Evolutionary conservation across 2,329 filamentous ascomycete species (phyloP).

Genomic region (Fusarium cyanostomum): DNA sequence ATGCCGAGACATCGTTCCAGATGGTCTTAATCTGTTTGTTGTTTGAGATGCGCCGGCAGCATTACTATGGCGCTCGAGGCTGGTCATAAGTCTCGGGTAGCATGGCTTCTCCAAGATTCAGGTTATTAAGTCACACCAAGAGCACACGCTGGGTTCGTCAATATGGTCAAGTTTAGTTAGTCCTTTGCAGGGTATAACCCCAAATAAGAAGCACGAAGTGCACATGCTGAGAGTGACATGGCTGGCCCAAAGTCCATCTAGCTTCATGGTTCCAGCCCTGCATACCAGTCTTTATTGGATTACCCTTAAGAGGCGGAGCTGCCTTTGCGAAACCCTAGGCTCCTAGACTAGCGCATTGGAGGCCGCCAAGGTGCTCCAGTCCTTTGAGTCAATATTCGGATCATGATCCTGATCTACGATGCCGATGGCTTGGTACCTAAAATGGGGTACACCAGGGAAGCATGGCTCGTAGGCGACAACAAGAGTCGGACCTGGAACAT

Average conservation of each 20-base stretch:
- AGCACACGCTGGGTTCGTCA: too few species aligned
- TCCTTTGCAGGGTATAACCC: too few species aligned
- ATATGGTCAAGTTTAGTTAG: too few species aligned
- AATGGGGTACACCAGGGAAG: constrained; percentile 9
- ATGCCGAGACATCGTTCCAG: constrained; percentile 10
- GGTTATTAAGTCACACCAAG: constrained; percentile 14
- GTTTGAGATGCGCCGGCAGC: not conserved
- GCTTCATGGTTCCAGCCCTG: too few species aligned
- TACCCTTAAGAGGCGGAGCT: too few species aligned
- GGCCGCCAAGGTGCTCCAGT: not conserved
- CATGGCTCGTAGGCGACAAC: constrained; percentile 2
- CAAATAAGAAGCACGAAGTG: too few species aligned
- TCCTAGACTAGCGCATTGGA: not conserved
- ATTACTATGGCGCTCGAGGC: not conserved
- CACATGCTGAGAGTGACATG: too few species aligned
- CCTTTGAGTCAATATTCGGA: not conserved
- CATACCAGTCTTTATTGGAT: too few species aligned
- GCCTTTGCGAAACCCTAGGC: not conserved
- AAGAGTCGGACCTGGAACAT: constrained; percentile 31
- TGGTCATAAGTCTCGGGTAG: constrained; percentile 16
- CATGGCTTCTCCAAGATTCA: constrained; percentile 2
- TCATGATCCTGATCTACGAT: not conserved
- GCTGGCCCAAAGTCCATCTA: too few species aligned
- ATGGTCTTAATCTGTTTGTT: not conserved
- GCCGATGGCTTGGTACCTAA: not conserved